Conservation (phyloP, 1,139 yeast genomes). For the Zygoascus meyerae region DNA sequence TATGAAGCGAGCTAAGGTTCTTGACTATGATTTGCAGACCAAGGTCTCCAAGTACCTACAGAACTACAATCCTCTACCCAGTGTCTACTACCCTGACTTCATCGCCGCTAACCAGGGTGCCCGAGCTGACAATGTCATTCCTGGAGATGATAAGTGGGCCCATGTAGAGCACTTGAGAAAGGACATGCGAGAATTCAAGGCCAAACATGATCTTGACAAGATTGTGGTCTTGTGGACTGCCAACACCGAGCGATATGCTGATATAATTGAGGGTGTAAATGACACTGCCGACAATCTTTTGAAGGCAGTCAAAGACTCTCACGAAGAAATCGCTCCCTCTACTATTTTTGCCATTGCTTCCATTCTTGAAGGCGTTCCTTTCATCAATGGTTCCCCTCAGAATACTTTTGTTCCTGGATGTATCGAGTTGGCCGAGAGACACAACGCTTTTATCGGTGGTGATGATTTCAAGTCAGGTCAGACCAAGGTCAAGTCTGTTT, state of each 20-base stretch:
- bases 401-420: slow-evolving; percentile 96
- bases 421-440: slow-evolving; percentile 77
- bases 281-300: slow-evolving; percentile 82
- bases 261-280: slow-evolving; percentile 69
- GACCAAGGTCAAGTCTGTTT: slow-evolving; percentile 88
- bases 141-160: slow-evolving; percentile 71
- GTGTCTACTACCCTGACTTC: slow-evolving; percentile 92
- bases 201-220: slow-evolving; percentile 66
- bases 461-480: slow-evolving; percentile 98
- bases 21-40: slow-evolving; percentile 78
- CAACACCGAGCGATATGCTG: slow-evolving; percentile 91
- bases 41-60: slow-evolving; percentile 64
- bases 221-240: slow-evolving; percentile 96
- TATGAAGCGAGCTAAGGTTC: slow-evolving; percentile 78
- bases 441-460: slow-evolving; percentile 82
- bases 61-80: slow-evolving; percentile 65
- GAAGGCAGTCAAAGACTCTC: slow-evolving; percentile 67
- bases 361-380: slow-evolving; percentile 80
- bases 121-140: slow-evolving; percentile 83
- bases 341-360: slow-evolving; percentile 91
- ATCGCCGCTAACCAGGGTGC: slow-evolving; percentile 92
- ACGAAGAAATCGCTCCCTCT: slow-evolving; percentile 82
- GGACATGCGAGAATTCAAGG: slow-evolving; percentile 78
- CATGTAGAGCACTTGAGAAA: slow-evolving; percentile 83
- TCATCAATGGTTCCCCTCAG: slow-evolving; percentile 95